Base-by-base conservation (phyloP, 1,284 basidiomycete species). In the Boletus albobrunnescens region DNA sequence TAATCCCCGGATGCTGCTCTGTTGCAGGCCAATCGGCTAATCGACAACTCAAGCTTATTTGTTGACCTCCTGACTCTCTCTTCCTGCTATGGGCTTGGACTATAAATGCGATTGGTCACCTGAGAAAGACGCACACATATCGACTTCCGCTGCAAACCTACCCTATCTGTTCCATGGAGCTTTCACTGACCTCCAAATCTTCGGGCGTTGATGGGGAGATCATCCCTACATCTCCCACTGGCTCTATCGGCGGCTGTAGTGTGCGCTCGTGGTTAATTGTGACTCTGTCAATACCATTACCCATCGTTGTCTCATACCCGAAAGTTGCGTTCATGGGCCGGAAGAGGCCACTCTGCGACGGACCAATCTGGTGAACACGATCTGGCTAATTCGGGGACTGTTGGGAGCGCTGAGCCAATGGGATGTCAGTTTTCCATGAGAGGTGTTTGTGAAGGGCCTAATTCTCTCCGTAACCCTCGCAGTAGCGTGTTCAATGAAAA, bases 71-170 rank as follows among this genome's bases (percentile, higher is more conserved):
- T 17, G 22, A 24, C 39, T 39, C 28, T 39, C 28, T 30, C 46
- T 22, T 41, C 33, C 22, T 26, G 33, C 28, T 16, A 10, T 16
- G 16, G 31, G 23, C 6, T 9, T 27, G 24, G 17, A 17, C 33
- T 26, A 24, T 7, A 31, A 16, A 32, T 32, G 16, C 2, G 11
- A 27, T 33, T 7, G 24, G 23, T 32, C n/a, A 20, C 17, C 27
- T 55, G 44, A 41, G 55, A 50, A 56, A 30, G 26, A 14, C 14
- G 14, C 28, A 19, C 28, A 16, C 17, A 26, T 16, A 36, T 37
- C 14, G 38, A 14, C 8, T 28, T 19, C 32, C 32, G 13, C 27
- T 17, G 32, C 16, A 31, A 35, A 31, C 33, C 43, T 27, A 3
- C 23, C 32, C 40, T 36, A 20, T 23, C n/a, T 19, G 6, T 17